A percentile compares a stretch with the other conserved stretches of the same genome.
Conservation (phyloP, 202 grass and related monocot species). For the Bolboschoenoplectus hybrid region DNA sequence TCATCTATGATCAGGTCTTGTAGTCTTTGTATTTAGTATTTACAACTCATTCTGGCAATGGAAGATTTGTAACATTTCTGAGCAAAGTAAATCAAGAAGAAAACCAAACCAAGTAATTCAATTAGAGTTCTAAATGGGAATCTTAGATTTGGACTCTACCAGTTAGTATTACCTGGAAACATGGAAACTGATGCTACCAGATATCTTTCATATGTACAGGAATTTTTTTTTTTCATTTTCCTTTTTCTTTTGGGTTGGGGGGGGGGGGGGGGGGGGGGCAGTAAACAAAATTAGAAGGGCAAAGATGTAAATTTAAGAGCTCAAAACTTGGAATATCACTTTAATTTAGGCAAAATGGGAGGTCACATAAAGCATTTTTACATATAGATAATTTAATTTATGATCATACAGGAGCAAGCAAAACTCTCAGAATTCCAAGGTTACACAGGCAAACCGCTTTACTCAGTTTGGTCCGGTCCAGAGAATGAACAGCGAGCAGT, state of each 20-base stretch:
- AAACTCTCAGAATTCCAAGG: constrained; percentile 74
- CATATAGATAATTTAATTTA: constrained; percentile 12
- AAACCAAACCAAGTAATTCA: background rate
- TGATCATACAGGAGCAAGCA: constrained; percentile 63
- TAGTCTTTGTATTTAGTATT: background rate
- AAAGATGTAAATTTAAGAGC: background rate
- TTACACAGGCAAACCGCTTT: constrained; percentile 80
- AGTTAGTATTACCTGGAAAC: background rate
- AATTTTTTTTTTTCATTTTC: background rate
- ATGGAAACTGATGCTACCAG: background rate
- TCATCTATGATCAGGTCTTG: constrained; percentile 64
- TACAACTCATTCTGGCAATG: background rate
- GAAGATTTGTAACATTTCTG: background rate
- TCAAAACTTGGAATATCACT: background rate
- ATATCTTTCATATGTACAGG: background rate
- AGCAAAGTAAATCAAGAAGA: background rate
- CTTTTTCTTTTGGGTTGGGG: too few relatives aligned
- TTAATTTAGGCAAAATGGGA: background rate
- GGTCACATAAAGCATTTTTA: background rate
- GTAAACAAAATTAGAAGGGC: too few relatives aligned
- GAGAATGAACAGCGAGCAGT: constrained; percentile 67
- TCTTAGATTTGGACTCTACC: background rate
- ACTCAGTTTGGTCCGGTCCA: constrained; percentile 70
- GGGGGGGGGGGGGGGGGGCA: too few relatives aligned
- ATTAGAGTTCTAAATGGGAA: background rate